A percentile compares a stretch with the other conserved stretches of the same genome.
These are phyloP conservation scores for Fusarium pininemorale DNA, from an alignment of 2,329 filamentous ascomycete genomes.

Conservation along the genomic window DNA sequence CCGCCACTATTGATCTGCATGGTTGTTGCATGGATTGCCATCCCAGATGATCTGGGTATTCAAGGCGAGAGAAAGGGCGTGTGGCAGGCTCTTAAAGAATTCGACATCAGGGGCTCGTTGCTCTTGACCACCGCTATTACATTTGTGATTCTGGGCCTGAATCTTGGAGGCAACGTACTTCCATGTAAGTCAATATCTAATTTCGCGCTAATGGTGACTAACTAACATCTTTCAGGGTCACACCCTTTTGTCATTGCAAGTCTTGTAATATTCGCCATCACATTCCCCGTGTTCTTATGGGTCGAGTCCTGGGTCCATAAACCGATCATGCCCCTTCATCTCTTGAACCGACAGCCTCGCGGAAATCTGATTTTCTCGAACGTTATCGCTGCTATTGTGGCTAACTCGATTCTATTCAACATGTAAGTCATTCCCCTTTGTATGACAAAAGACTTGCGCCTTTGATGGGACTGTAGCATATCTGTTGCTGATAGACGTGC, in stretches of 20 bases:
- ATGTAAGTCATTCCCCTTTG: conserved; percentile 51
- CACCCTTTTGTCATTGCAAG: conserved; percentile 66
- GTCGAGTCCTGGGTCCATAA: conserved; percentile 60
- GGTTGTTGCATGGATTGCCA: conserved; percentile 54
- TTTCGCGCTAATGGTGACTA: neutral
- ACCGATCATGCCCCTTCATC: conserved; percentile 68
- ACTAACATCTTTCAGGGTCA: conserved; percentile 54
- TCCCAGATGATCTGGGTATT: conserved; percentile 64
- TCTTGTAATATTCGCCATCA: conserved; percentile 57
- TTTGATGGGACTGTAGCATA: neutral
- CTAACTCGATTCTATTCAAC: conserved; percentile 68
- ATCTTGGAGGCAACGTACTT: conserved; percentile 70
- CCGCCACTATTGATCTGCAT: conserved; percentile 60
- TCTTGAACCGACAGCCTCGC: conserved; percentile 61
- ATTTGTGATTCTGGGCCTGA: conserved; percentile 68
- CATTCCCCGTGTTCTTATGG: conserved; percentile 62
- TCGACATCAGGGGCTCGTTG: conserved; percentile 65
- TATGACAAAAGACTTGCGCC: neutral
- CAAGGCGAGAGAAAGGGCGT: conserved; percentile 54
- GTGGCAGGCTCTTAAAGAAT: conserved; percentile 61
- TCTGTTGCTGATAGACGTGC: neutral
- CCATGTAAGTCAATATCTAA: conserved; percentile 55
- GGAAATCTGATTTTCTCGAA: conserved; percentile 67
- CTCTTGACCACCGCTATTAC: conserved; percentile 63
- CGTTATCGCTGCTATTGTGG: conserved; percentile 59